Evolutionary conservation across 768 basidiomycete genomes (phyloP).

Genomic region (Termitomyces sp.): DNA sequence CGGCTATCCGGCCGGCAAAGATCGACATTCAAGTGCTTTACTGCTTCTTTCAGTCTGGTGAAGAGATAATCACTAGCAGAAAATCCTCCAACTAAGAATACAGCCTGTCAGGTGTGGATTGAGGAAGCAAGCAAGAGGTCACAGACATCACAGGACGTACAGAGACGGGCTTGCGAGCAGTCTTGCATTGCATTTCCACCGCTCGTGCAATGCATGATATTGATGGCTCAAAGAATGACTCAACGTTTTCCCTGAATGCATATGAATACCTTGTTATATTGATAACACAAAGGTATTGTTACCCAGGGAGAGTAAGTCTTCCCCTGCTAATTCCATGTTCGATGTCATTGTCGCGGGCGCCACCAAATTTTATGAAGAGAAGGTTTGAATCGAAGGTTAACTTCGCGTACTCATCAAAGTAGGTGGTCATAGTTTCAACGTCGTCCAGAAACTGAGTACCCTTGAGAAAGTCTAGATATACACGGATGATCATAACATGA

Average conservation of each 20-base stretch:
- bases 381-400: not conserved
- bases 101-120: conserved; percentile 21
- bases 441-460: not conserved
- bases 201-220: not conserved
- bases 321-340: not conserved
- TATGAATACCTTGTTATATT: too few relatives aligned
- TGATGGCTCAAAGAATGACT: not conserved
- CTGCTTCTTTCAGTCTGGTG: conserved; percentile 30
- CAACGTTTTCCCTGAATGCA: not conserved
- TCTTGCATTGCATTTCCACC: not conserved
- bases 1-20: conserved; percentile 49
- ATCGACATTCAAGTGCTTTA: conserved; percentile 32
- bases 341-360: not conserved
- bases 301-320: not conserved
- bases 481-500: not conserved
- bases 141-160: not conserved
- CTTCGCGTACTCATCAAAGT: not conserved
- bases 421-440: not conserved
- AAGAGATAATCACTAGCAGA: conserved; percentile 55
- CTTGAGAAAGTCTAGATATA: not conserved
- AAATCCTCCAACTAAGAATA: conserved; percentile 54
- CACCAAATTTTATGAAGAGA: not conserved
- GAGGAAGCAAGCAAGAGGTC: not conserved
- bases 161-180: not conserved
- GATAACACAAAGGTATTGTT: not conserved